phyloP scores from a whole-genome alignment of 2,329 filamentous ascomycete species.

The Periconia sp. region DNA sequence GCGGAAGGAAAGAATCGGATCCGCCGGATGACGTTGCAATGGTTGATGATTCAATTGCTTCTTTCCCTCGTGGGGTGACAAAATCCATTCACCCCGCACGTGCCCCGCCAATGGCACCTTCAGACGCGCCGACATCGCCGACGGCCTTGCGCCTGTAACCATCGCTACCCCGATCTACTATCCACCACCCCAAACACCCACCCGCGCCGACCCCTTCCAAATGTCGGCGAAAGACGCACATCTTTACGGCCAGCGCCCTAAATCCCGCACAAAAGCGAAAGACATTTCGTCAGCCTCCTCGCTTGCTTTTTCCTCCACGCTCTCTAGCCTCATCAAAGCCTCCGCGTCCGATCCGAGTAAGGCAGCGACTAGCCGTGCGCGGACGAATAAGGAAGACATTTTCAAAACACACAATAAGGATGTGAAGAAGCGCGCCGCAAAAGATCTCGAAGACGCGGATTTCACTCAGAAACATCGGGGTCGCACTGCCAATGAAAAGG shows the following conservation, averaged over 20 bases:
- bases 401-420: constrained; percentile 71
- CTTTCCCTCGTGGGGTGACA: constrained; percentile 19
- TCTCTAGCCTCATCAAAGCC: constrained; percentile 75
- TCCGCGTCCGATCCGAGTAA: constrained; percentile 53
- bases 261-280: constrained; percentile 60
- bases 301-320: constrained; percentile 86
- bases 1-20: too few species aligned
- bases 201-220: constrained; percentile 6
- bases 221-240: constrained; percentile 62
- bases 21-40: constrained; percentile 1
- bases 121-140: constrained; percentile 37
- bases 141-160: constrained; percentile 8
- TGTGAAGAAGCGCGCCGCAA: constrained; percentile 66
- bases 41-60: constrained; percentile 7
- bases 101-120: constrained; percentile 17
- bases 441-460: constrained; percentile 62
- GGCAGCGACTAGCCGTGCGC: constrained; percentile 55
- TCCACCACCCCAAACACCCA: constrained; percentile 3
- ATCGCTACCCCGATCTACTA: constrained; percentile 7
- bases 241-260: constrained; percentile 79
- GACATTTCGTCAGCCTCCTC: constrained; percentile 72
- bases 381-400: constrained; percentile 69
- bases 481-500: constrained; percentile 61
- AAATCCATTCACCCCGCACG: constrained; percentile 29
- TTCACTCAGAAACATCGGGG: constrained; percentile 67